Evolutionary conservation across 768 basidiomycete species (phyloP).

Genomic region (Pleurotus giganteus): DNA sequence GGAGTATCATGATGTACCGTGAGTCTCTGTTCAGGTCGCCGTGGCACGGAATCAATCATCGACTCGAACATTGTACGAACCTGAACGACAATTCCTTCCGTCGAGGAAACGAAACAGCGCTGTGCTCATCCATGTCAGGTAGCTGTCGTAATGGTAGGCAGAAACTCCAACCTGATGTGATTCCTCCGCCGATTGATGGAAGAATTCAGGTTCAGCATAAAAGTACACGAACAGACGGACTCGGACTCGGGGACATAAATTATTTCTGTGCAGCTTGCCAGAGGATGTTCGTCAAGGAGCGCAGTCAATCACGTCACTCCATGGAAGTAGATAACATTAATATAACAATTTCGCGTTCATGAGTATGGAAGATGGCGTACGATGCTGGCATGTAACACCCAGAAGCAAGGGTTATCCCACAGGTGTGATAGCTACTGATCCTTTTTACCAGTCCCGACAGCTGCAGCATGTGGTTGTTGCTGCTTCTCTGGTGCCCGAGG

Average conservation of each 20-base stretch:
- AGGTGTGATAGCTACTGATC: constrained; percentile 25
- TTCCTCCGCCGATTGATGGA: constrained; percentile 8
- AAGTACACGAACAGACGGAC: not conserved
- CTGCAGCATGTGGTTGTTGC: constrained; percentile 26
- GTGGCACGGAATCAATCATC: not conserved
- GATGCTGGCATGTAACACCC: constrained; percentile 2
- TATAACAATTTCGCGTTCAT: constrained; percentile 1
- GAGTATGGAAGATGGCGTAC: constrained; percentile 1
- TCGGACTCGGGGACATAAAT: not conserved
- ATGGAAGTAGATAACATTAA: not conserved
- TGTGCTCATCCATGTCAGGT: not conserved
- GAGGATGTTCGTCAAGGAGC: not conserved
- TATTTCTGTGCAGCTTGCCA: not conserved
- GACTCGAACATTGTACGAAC: not conserved
- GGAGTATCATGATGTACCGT: not conserved
- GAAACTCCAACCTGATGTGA: constrained; percentile 4
- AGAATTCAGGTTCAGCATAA: not conserved
- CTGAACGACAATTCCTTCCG: not conserved
- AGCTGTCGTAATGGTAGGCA: not conserved
- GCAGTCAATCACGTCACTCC: not conserved
- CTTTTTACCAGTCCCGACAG: constrained; percentile 33
- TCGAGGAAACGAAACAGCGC: not conserved
- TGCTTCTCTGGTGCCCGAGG: constrained; percentile 29
- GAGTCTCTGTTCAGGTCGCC: not conserved
- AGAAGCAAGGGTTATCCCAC: not conserved